These are phyloP conservation scores for Quercus lobata DNA, from an alignment of 331 rosid genomes.

Conservation along the genomic window DNA sequence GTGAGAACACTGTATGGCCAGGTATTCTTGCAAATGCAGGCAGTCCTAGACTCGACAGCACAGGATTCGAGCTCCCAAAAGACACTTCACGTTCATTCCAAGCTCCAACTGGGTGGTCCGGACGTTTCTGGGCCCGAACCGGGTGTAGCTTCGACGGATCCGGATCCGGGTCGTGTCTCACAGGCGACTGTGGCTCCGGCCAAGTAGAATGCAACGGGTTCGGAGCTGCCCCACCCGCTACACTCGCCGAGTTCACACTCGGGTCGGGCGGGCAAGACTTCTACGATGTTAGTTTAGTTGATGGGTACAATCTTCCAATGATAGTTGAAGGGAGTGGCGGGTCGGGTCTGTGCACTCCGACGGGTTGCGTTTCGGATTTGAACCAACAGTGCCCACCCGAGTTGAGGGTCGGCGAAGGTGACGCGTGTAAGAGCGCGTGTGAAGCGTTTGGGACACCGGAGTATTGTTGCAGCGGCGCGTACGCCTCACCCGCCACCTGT, in stretches of 20 bases:
- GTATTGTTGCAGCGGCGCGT: constrained; percentile 96
- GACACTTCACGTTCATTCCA: constrained; percentile 61
- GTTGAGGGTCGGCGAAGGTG: constrained; percentile 52
- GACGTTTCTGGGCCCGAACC: constrained; percentile 91
- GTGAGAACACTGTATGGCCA: constrained; percentile 87
- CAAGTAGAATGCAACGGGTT: constrained; percentile 78
- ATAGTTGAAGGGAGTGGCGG: constrained; percentile 79
- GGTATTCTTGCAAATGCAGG: constrained; percentile 88
- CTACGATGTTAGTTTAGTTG: constrained; percentile 95
- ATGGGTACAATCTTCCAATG: constrained; percentile 82
- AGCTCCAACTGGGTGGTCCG: constrained; percentile 97
- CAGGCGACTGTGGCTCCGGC: constrained; percentile 93
- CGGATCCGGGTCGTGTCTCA: constrained; percentile 63
- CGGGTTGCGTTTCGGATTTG: constrained; percentile 83
- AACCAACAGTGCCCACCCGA: constrained; percentile 81
- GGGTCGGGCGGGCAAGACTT: constrained; percentile 87
- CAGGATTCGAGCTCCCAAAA: constrained; percentile 83
- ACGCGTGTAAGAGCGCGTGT: constrained; percentile 97
- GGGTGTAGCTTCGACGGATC: constrained; percentile 76
- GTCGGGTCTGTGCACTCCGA: constrained; percentile 67
- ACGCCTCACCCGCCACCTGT: constrained; percentile 67
- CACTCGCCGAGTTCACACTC: constrained; percentile 87
- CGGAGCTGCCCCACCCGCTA: constrained; percentile 88
- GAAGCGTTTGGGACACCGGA: constrained; percentile 87
- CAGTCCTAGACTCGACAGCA: constrained; percentile 58